These are phyloP conservation scores for Cymodocea nodosa DNA, from an alignment of 116 monocot genomes.

Conservation along the genomic window DNA sequence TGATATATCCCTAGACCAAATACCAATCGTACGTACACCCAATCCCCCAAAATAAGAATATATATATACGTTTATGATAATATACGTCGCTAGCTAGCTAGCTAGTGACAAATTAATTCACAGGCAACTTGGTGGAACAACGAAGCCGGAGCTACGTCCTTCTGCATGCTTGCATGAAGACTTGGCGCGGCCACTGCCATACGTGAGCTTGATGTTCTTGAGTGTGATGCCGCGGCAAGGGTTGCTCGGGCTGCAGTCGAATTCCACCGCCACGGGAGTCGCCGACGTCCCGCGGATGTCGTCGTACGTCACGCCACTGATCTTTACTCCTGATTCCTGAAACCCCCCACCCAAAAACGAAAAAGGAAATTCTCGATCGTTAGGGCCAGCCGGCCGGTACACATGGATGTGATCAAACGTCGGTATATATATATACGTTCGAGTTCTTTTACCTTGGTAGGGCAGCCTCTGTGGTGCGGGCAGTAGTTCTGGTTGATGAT, in stretches of 20 bases:
- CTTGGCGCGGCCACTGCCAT: constrained; percentile 9
- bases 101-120: background rate
- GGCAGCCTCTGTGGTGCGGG: constrained; percentile 25
- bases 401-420: too few relatives aligned
- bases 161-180: constrained; percentile 15
- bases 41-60: too few relatives aligned
- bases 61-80: too few relatives aligned
- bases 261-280: constrained; percentile 14
- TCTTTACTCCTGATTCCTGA: constrained; percentile 22
- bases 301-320: constrained; percentile 13
- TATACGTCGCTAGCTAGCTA: too few relatives aligned
- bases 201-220: constrained; percentile 22
- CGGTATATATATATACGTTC: background rate
- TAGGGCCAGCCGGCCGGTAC: too few relatives aligned
- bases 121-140: constrained; percentile 22
- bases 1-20: too few relatives aligned
- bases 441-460: constrained; percentile 15
- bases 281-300: constrained; percentile 18
- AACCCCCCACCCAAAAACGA: too few relatives aligned
- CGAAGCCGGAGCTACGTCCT: constrained; percentile 14
- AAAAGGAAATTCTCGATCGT: too few relatives aligned
- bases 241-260: constrained; percentile 21
- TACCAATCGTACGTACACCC: too few relatives aligned
- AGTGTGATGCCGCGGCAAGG: constrained; percentile 16
- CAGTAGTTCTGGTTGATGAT: constrained; percentile 48